Percentiles rank a stretch among this genome's conserved stretches.
phyloP scores from a whole-genome alignment of 129 eudicot genomes.

The Saussurea involucrata region DNA sequence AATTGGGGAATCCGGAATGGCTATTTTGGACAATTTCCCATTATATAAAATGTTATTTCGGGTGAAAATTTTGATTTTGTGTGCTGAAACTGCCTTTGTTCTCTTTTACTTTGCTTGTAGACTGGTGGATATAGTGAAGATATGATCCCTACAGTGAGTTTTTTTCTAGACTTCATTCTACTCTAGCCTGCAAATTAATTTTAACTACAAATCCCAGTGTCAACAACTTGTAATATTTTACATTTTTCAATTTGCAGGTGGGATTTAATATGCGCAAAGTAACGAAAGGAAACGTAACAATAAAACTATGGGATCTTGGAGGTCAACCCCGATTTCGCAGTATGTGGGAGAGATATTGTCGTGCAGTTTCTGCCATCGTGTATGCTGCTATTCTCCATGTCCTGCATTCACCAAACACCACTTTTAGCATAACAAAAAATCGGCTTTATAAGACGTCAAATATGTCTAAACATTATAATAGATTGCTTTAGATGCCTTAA shows the following conservation, averaged over 20 bases:
- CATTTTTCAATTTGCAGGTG: constrained; percentile 45
- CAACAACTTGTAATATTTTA: background rate
- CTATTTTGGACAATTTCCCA: background rate
- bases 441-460: background rate
- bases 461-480: background rate
- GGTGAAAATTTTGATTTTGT: background rate
- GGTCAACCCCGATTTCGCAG: constrained; percentile 99
- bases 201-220: background rate
- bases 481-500: background rate
- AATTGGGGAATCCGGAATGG: background rate
- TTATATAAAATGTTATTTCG: background rate
- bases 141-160: constrained; percentile 92
- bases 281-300: constrained; percentile 95
- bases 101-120: constrained; percentile 28
- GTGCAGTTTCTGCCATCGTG: constrained; percentile 99
- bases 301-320: constrained; percentile 99
- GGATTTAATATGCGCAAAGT: constrained; percentile 98
- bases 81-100: constrained; percentile 10
- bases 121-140: constrained; percentile 98
- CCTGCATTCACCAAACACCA: background rate
- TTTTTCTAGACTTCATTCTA: background rate
- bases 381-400: constrained; percentile 33
- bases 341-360: constrained; percentile 99
- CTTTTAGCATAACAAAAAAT: background rate
- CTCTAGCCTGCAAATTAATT: background rate